Evolutionary conservation across 78 protist species (phyloP), one percentile per base, ranked within the genome.

Genomic region (Dictyostelium firmibasis): DNA sequence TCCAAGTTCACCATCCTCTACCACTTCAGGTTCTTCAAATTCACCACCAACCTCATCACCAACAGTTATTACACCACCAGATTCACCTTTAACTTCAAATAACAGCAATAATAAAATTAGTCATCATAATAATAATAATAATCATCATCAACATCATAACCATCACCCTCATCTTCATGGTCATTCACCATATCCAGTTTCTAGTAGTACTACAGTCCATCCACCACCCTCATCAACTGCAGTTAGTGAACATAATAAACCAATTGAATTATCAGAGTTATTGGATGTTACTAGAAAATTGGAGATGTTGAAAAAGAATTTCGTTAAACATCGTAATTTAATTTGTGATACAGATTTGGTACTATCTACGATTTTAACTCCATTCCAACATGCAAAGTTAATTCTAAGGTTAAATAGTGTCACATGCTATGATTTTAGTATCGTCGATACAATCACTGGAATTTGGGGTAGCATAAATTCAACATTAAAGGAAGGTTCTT

Each of bases 291-390:
- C 94, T 16, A 50, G 94, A 14, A 89, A 81, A 47, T 60, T 89
- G 9, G 94, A 89, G 33, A 67, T 64, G 20, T 57, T 89, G 10
- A 89, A 89, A 57, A 89, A 89, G 86, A 89, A 89, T 75, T 89
- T 89, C 47, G 85, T 78, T 60, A 89, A 89, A 43, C 94, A 89
- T 69, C 78, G 94, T 64, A 89, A 89, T 35, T 27, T 89, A 1
- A 89, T 89, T 33, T 89, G 94, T 67, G 94, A 89, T 47, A 89
- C 94, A 2, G 94, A 89, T 67, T 70, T 89, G 33, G 94, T 89
- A 0, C 50, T 89, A 7, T 81, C 87, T 0, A 89, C 94, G 2
- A 89, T 89, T 31, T 77, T 89, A 10, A 89, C 94, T 29, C 94
- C 94, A 14, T 38, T 81, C 13, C 94, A 89, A 50, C 94, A 89